Evolutionary conservation across 2,329 filamentous ascomycete species (phyloP).

Genomic region (Plenodomus tracheiphilus): DNA sequence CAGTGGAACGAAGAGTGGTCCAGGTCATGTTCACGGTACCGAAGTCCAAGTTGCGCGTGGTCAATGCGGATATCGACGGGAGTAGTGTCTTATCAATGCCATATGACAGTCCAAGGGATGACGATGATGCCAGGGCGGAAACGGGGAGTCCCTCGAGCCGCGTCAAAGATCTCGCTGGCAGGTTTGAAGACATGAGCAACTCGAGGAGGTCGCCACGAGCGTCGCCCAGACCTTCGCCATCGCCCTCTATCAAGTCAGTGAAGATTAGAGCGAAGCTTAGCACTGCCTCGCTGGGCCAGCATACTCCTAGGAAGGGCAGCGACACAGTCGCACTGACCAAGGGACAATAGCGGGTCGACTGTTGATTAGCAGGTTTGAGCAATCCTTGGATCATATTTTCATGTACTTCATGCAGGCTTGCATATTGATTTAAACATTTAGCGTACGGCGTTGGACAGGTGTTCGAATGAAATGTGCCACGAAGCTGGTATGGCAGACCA

Average conservation of each 20-base stretch:
- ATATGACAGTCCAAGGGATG: conserved; percentile 17
- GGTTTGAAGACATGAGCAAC: conserved; percentile 30
- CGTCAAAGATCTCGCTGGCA: conserved; percentile 36
- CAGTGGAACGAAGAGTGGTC: conserved; percentile 52
- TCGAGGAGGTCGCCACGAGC: conserved; percentile 11
- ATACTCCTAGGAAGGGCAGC: conserved; percentile 2
- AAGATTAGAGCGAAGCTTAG: conserved; percentile 29
- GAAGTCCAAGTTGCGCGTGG: conserved; percentile 81
- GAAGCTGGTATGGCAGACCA: too few relatives aligned
- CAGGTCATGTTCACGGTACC: conserved; percentile 88
- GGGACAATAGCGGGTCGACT: not conserved
- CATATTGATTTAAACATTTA: not conserved
- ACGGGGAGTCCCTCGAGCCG: conserved; percentile 16
- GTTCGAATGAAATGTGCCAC: too few relatives aligned
- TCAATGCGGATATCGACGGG: conserved; percentile 61
- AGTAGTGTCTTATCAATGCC: conserved; percentile 31
- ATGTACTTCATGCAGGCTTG: not conserved
- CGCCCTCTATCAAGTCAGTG: conserved; percentile 26
- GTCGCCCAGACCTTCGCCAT: conserved; percentile 20
- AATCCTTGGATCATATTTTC: not conserved
- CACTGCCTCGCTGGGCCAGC: conserved; percentile 13
- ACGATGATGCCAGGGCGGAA: conserved; percentile 7
- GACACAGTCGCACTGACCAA: conserved; percentile 3
- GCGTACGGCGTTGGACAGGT: not conserved
- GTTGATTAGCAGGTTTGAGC: not conserved